These are phyloP conservation scores for Phytophthora europaea DNA, from an alignment of 352 stramenopile genomes.

Conservation along the genomic window DNA sequence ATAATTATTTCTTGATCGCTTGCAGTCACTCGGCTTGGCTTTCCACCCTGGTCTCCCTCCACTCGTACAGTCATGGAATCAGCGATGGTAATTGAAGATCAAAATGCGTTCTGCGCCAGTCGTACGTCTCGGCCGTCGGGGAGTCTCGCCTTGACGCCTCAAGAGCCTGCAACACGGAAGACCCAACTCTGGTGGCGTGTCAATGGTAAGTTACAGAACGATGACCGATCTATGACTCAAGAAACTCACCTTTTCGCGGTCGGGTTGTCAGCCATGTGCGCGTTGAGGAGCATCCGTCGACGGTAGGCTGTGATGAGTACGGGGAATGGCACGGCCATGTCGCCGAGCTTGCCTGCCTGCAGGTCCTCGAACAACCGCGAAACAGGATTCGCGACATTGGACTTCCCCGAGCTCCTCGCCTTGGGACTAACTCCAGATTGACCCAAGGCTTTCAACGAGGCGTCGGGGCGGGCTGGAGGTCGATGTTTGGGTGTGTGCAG, in stretches of 20 bases:
- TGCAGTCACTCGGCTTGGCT: constrained; percentile 6
- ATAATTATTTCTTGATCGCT: constrained; percentile 41
- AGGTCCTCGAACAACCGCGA: constrained; percentile 85
- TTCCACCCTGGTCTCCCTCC: too few relatives aligned
- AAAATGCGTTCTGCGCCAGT: constrained; percentile 36
- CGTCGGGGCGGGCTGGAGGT: constrained; percentile 10
- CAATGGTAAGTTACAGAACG: not conserved
- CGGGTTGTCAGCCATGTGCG: constrained; percentile 81
- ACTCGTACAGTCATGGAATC: constrained; percentile 2
- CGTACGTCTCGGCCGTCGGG: constrained; percentile 13
- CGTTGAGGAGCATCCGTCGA: constrained; percentile 83
- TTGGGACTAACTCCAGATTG: constrained; percentile 18
- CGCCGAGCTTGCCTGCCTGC: constrained; percentile 79
- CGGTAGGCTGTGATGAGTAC: constrained; percentile 85
- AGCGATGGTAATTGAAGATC: constrained; percentile 34
- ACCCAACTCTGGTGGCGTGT: constrained; percentile 32
- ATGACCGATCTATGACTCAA: not conserved
- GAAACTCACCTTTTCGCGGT: constrained; percentile 48
- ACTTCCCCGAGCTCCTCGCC: constrained; percentile 5
- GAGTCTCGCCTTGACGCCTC: constrained; percentile 47
- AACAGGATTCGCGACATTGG: constrained; percentile 57
- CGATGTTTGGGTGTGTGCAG: constrained; percentile 63
- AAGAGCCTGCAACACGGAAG: constrained; percentile 66
- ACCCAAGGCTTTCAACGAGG: not conserved
- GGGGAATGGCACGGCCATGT: constrained; percentile 79